Base-by-base conservation (phyloP, 1,284 basidiomycete genomes). In the Leccinum solheimii region DNA sequence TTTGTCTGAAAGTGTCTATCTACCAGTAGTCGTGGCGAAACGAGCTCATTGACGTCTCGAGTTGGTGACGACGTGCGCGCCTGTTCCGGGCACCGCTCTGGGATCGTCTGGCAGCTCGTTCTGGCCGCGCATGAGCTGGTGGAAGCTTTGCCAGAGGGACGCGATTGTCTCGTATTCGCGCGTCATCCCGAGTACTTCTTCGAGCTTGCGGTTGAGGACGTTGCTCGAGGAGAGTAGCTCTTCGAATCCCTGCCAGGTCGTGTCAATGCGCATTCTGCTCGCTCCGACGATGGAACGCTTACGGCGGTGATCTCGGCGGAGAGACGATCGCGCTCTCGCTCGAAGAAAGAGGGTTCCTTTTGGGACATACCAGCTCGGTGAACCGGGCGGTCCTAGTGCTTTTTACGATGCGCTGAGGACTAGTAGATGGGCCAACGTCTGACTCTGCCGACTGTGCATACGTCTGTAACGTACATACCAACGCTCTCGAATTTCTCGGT, bases 111-210 rank as follows among this genome's bases (percentile, higher is more conserved):
- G 71, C 2, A 70, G 72, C 13, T 78, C 78, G 34, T 73, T 76
- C 61, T 81, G 81, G 48, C 79, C 81, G 21, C 81, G 83, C 88
- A 94, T 94, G 65, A 95, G 80, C 60, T 87, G 79, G 67, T 92
- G 87, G 69, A 95, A 94, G 61, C 83, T 86, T 55, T 88, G 83
- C 95, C 95, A 98, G 23, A 98, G 81, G 3, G 85, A 80, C 1
- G 94, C 91, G 55, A 97, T 95, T 0, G 92, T 95, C 58, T 91
- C 87, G 74, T 97, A 97, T 78, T 97, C 96, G 64, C 88, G 89
- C 5, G 95, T 95, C 81, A 97, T 96, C 9, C 91, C 90, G 40
- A 93, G 81, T 0, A 94, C 91, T 73, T 97, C 94, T 76, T 98
- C 95, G 4, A 97, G 81, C 70, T 94, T 95, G 61, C 95, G 86